Conservation (phyloP, 2,329 filamentous ascomycete species). For the Periglandula ipomoeae region DNA sequence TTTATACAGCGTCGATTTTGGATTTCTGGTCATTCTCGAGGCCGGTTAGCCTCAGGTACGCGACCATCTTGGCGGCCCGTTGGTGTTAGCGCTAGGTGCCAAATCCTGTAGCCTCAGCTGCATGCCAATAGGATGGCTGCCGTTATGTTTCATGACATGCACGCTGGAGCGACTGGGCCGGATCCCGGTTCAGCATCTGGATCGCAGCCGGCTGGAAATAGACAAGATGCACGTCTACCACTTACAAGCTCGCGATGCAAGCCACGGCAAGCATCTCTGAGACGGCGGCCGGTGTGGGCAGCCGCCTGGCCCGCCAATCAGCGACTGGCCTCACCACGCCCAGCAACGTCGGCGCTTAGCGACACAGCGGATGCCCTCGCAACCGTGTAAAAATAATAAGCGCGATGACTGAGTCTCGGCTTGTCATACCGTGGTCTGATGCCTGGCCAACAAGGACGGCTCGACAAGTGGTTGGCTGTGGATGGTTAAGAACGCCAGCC, state of each 20-base stretch:
- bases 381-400: background rate
- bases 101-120: background rate
- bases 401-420: background rate
- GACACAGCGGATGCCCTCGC: background rate
- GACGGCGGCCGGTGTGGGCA: conserved; percentile 13
- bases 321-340: background rate
- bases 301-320: conserved; percentile 17
- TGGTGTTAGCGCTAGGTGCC: too few relatives aligned
- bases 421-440: background rate
- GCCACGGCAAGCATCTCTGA: conserved; percentile 9
- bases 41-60: background rate
- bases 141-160: background rate
- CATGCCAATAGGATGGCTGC: background rate
- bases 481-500: background rate
- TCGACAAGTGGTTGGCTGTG: conserved; percentile 5
- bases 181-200: background rate
- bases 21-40: background rate
- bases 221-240: background rate
- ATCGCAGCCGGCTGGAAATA: background rate
- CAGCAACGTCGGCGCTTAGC: conserved; percentile 5
- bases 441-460: background rate
- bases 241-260: background rate
- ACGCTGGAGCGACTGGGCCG: background rate
- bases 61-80: background rate
- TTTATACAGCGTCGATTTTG: conserved; percentile 1